Base-by-base conservation (phyloP, 2,329 filamentous ascomycete genomes). In the Monosporascus sp. region DNA sequence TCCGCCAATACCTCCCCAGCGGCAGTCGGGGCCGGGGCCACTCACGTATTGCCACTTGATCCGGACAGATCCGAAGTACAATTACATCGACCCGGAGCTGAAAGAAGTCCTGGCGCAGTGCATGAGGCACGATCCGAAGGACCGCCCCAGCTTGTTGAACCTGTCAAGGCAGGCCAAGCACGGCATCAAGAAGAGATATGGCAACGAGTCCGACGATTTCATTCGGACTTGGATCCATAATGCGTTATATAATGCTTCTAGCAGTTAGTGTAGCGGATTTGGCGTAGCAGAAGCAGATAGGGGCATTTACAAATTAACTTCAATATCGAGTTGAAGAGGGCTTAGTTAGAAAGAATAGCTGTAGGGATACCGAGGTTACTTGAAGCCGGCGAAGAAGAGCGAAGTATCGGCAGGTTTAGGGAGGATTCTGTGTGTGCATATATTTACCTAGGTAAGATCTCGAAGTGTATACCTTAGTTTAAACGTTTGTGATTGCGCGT, bases 41-140 rank as follows among this genome's bases (percentile, higher is more conserved):
- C 2, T 49, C 11, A 47, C 34, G 24, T 59, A 60, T 47, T 58
- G 56, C 46, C 1, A 48, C 5, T 8, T 49, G 15, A 15, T 61
- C 5, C 24, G 58, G 9, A 36, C 27, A 1, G 47, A 56, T 3
- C 0, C 9, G 0, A 6, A 34, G 4, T 61, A 52, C 31, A 36
- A 42, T 1, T 5, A 20, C 6, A 41, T 58, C 25, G 62, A 61
- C 22, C 2, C 17, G 9, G 55, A 59, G 5, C 52, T 62, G 31
- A 50, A 56, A 17, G 9, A 47, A 31, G 55, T 51, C 7, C 22
- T 62, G 8, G 48, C 47, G 5, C 22, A n/a, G n/a, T 65, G 61
- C 49, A 55, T 65, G 58, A 53, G 51, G 18, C 47, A 62, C 20
- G 45, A 57, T 8, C 58, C 59, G 18, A 36, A 2, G 9, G 14